phyloP scores from a whole-genome alignment of 1,284 basidiomycete genomes.

The Melampsora americana region DNA sequence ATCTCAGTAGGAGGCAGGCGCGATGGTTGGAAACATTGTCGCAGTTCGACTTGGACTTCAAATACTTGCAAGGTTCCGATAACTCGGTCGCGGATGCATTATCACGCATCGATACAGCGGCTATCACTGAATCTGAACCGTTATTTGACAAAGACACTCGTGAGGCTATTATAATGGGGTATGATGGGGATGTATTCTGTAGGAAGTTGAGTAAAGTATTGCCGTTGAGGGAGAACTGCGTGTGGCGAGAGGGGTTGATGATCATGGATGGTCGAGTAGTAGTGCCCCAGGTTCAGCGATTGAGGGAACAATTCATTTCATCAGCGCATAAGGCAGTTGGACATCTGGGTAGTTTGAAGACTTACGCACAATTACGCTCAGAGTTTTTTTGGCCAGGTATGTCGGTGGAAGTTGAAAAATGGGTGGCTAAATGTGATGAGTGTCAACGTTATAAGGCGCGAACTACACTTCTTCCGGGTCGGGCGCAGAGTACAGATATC shows the following conservation, averaged over 20 bases:
- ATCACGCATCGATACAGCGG: background rate
- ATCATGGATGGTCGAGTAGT: no score
- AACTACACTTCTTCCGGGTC: background rate
- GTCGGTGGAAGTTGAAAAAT: background rate
- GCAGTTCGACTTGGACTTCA: background rate
- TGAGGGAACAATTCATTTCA: no score
- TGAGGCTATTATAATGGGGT: no score
- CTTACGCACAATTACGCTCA: background rate
- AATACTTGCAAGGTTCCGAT: background rate
- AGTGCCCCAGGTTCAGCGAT: no score
- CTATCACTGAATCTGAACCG: background rate
- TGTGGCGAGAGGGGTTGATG: no score
- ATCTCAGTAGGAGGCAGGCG: background rate
- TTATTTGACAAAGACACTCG: no score
- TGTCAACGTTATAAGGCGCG: background rate
- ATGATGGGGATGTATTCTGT: no score
- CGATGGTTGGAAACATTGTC: background rate
- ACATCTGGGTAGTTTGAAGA: background rate
- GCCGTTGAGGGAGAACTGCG: no score
- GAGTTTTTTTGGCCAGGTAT: slow-evolving; percentile 15
- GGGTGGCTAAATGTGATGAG: background rate
- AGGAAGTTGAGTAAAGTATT: no score
- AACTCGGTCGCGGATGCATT: slow-evolving; percentile 1
- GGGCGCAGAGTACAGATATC: background rate
- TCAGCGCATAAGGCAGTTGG: background rate